Conservation (phyloP, 768 basidiomycete genomes). For the Leucosporidium creatinivorum region DNA sequence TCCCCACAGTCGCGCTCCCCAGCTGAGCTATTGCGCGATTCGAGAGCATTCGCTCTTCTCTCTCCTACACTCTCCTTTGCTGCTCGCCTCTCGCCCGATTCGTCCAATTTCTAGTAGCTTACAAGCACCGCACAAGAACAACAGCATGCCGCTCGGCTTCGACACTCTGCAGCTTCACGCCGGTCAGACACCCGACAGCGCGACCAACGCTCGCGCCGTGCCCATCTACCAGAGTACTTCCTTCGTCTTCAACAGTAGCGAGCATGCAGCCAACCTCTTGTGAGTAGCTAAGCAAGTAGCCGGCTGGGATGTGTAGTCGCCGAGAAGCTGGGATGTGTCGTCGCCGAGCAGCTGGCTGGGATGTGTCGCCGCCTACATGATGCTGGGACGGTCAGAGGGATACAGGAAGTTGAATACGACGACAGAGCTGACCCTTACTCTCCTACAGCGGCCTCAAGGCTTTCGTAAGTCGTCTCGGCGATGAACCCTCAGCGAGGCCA, state of each 20-base stretch:
- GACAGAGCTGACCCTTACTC: too few relatives aligned
- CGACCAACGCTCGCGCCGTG: slow-evolving; percentile 52
- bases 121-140: not conserved
- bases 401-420: too few relatives aligned
- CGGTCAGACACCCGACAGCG: slow-evolving; percentile 45
- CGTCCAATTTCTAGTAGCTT: not conserved
- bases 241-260: slow-evolving; percentile 28
- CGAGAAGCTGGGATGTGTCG: too few relatives aligned
- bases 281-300: slow-evolving; percentile 7
- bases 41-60: not conserved
- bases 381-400: too few relatives aligned
- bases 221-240: slow-evolving; percentile 52
- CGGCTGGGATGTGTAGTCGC: too few relatives aligned
- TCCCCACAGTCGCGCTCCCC: too few relatives aligned
- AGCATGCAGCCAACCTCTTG: slow-evolving; percentile 69
- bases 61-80: too few relatives aligned
- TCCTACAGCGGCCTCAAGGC: slow-evolving; percentile 45
- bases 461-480: slow-evolving; percentile 13
- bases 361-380: too few relatives aligned
- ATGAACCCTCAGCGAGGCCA: not conserved
- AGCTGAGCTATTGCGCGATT: not conserved
- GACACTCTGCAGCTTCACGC: slow-evolving; percentile 75
- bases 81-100: not conserved
- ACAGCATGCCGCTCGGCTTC: too few relatives aligned
- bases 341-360: too few relatives aligned